These are phyloP conservation scores for Gilbertella persicaria DNA, from an alignment of 371 early-diverging fungal species.

Conservation along the genomic window DNA sequence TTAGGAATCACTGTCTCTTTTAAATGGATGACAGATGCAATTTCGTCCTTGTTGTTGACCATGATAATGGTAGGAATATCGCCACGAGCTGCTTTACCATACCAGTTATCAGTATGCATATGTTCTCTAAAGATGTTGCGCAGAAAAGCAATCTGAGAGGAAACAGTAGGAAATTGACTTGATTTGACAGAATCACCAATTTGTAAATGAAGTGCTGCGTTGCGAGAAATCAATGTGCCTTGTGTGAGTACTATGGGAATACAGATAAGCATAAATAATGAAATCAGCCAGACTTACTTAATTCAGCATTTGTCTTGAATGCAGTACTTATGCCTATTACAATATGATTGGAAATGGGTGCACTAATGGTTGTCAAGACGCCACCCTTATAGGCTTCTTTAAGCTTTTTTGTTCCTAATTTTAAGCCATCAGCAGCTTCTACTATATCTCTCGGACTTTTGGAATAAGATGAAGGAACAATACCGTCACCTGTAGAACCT, in stretches of 20 bases:
- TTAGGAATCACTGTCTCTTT: slow-evolving; percentile 43
- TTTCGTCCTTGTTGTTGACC: slow-evolving; percentile 68
- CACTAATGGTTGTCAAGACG: slow-evolving; percentile 55
- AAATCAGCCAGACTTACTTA: background rate
- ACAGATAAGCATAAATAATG: background rate
- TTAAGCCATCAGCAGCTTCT: slow-evolving; percentile 59
- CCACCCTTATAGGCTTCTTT: slow-evolving; percentile 68
- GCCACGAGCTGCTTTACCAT: slow-evolving; percentile 53
- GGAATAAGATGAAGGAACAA: slow-evolving; percentile 23
- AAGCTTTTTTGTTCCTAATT: slow-evolving; percentile 59
- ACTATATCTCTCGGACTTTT: slow-evolving; percentile 34
- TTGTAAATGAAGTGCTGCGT: slow-evolving; percentile 59
- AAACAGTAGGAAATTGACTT: slow-evolving; percentile 47
- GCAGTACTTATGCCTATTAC: slow-evolving; percentile 42
- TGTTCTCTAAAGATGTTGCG: slow-evolving; percentile 43
- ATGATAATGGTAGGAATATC: slow-evolving; percentile 59
- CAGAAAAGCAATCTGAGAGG: slow-evolving; percentile 61
- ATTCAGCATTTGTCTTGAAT: slow-evolving; percentile 9
- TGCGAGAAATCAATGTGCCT: slow-evolving; percentile 24
- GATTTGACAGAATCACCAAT: slow-evolving; percentile 52
- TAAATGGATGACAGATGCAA: slow-evolving; percentile 58
- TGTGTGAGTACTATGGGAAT: background rate
- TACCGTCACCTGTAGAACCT: slow-evolving; percentile 55
- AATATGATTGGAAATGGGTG: slow-evolving; percentile 45
- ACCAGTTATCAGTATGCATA: slow-evolving; percentile 12